Percentiles rank a stretch among this genome's conserved stretches.
These are phyloP conservation scores for Solanum hybrid DNA, from an alignment of 305 asterid species.

Conservation along the genomic window DNA sequence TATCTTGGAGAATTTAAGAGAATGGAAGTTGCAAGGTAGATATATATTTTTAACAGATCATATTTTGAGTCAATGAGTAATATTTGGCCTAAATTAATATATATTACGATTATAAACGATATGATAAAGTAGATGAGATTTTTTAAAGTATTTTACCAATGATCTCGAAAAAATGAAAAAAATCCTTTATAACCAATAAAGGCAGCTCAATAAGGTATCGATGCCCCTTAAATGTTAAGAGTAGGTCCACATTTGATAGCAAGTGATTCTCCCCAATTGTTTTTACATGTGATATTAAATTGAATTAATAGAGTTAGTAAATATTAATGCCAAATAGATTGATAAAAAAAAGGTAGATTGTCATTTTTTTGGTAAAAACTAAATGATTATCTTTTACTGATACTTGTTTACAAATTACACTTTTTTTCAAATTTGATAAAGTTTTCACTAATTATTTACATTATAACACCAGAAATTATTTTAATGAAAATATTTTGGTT, in stretches of 20 bases:
- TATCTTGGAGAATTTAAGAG: background rate
- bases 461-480: background rate
- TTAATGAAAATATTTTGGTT: background rate
- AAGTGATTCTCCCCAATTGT: background rate
- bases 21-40: background rate
- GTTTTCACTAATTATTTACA: background rate
- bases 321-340: background rate
- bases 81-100: background rate
- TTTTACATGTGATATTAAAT: rapidly evolving
- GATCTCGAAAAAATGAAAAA: background rate
- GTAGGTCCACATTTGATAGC: background rate
- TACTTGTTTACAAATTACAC: background rate
- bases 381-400: background rate
- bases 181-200: background rate
- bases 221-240: background rate
- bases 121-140: background rate
- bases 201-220: background rate
- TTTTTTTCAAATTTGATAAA: background rate
- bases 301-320: rapidly evolving
- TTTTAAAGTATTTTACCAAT: rapidly evolving
- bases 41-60: background rate
- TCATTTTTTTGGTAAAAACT: background rate
- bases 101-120: background rate
- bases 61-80: background rate
- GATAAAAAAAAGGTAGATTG: background rate